Percentiles rank a stretch among this genome's conserved stretches.
Evolutionary conservation across 331 rosid species (phyloP).

Genomic region (Quercus lobata): DNA sequence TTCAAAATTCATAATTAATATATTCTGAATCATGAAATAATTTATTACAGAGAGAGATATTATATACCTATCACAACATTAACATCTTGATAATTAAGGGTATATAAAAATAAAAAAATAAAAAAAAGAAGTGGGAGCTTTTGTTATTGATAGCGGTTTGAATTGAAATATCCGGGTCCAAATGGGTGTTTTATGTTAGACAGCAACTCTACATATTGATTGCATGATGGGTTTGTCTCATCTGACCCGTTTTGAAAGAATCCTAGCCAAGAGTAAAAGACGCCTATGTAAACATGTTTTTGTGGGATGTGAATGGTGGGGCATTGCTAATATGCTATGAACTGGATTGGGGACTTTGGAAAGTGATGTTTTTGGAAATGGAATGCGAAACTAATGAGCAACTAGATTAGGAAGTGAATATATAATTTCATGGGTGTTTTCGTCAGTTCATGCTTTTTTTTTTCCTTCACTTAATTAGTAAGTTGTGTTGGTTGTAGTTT

Average conservation of each 20-base stretch:
- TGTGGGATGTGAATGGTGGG: not conserved
- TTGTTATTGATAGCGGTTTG: not conserved
- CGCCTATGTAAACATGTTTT: not conserved
- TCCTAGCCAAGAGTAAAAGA: not conserved
- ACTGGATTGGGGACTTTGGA: conserved; percentile 31
- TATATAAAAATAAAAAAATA: too few relatives aligned
- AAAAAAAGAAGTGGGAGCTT: too few relatives aligned
- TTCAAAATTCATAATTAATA: too few relatives aligned
- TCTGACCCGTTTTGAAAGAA: not conserved
- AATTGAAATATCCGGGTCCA: not conserved
- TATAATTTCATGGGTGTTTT: conserved; percentile 14
- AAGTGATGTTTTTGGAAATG: conserved; percentile 22
- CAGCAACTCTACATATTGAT: not conserved
- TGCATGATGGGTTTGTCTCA: not conserved
- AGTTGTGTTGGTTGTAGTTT: not conserved
- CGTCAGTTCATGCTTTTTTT: conserved; percentile 11
- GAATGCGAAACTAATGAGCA: not conserved
- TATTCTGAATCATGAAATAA: too few relatives aligned
- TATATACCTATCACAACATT: too few relatives aligned
- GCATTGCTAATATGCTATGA: conserved; percentile 10
- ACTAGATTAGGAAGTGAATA: not conserved
- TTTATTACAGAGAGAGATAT: too few relatives aligned
- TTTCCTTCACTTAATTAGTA: not conserved
- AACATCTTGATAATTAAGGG: too few relatives aligned
- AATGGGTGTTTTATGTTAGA: not conserved